Base-by-base conservation (phyloP, 257 asterid species). In the Ajuga chamaepitys region DNA sequence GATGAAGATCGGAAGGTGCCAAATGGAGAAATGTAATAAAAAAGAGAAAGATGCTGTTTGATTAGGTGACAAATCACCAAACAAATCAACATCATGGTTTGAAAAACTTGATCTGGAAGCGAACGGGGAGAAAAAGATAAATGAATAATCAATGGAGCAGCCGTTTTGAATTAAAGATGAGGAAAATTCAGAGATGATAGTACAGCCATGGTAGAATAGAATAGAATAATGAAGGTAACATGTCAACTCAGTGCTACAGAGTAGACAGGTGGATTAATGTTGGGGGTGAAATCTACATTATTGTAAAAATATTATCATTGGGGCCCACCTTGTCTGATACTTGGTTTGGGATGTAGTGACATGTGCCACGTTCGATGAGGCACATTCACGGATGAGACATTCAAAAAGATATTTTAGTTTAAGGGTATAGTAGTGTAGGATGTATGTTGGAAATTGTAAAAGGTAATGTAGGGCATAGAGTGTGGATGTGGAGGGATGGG, bases 51-150 rank as follows among this genome's bases (percentile, higher is more conserved):
- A 55, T 5, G 30, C n/a, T 16, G 42, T 58, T 66, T 38, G 32
- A 34, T 3, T 34, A 44, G 42, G 17, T 54, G 67, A 66, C 57
- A 26, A 25, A 16, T 53, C 58, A 53, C 54, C 60, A 71, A 65
- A 40, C 34, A 9, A 42, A 35, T 60, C 40, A 55, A 53, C 51
- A 14, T 4, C 53, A 34, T 24, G 1, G 61, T n/a, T 45, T 65
- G 41, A 52, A 55, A 76, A 66, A 41, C 77, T 71, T 76, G 59
- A 76, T 25, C 48, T 62, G 52, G 9, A 72, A 67, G 75, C 65
- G 67, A 71, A 44, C 34, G 45, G 21, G 8, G n/a, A 35, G 53
- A 30, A 25, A 42, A 64, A 26, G 18, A 17, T 16, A 18, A 21
- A 35, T 21, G 6, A 55, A 53, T 58, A 70, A 52, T 16, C 45